A percentile compares a stretch with the other conserved stretches of the same genome.
phyloP scores from a whole-genome alignment of 169 alveolate genomes.

The Plasmodium chabaudi region DNA sequence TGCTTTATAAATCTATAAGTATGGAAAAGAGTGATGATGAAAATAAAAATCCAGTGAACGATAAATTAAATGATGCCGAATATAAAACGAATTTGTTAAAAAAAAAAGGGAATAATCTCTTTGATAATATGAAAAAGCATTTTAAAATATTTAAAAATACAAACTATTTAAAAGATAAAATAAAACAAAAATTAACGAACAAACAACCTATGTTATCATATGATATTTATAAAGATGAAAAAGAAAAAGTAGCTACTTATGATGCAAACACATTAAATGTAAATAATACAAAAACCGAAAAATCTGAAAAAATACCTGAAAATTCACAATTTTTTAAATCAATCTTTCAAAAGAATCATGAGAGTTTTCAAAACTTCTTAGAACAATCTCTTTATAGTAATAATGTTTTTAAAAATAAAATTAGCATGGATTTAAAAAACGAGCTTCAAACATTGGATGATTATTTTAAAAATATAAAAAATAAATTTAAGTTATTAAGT shows the following conservation, averaged over 20 bases:
- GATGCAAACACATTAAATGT: not conserved
- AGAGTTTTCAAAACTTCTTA: not conserved
- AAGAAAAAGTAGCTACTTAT: not conserved
- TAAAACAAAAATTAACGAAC: not conserved
- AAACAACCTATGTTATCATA: not conserved
- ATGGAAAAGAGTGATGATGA: not conserved
- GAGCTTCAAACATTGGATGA: not conserved
- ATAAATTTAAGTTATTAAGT: constrained; percentile 5
- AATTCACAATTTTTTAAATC: not conserved
- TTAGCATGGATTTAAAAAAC: not conserved
- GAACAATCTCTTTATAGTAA: constrained; percentile 6
- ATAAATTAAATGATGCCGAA: not conserved
- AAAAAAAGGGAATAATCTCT: constrained; percentile 26
- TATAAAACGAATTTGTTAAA: constrained; percentile 4
- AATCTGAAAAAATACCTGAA: constrained; percentile 9
- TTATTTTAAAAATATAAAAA: constrained; percentile 11
- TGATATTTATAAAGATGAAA: constrained; percentile 33
- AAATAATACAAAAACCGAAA: not conserved
- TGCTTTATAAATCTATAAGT: not conserved
- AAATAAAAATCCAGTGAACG: not conserved
- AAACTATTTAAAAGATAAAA: constrained; percentile 41
- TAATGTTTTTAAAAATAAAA: constrained; percentile 7
- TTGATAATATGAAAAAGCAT: constrained; percentile 41
- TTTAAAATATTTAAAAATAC: constrained; percentile 50
- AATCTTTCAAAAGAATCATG: constrained; percentile 29